Evolutionary conservation across 495 filamentous ascomycete genomes (phyloP), one percentile per base, ranked within the genome.

Genomic region (Penicillium mononematosum): DNA sequence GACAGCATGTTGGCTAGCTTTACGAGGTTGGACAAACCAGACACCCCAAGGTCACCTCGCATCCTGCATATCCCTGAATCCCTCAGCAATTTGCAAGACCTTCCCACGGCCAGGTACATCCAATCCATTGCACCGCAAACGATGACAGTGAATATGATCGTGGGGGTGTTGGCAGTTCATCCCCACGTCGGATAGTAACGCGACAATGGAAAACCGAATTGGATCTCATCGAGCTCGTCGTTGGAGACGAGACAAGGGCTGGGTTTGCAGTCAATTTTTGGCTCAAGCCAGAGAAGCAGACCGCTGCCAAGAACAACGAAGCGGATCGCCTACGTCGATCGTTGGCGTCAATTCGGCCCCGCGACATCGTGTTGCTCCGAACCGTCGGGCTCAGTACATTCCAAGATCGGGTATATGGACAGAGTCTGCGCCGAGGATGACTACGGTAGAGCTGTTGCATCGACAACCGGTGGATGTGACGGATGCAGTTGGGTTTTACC

Each of bases 211-310:
- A 72, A 55, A 68, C 60, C 24, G 71, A 72, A 44, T 78, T 86
- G 45, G 78, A 87, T 34, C 78, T 96, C 0, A 73, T 91, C 34
- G 91, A 96, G 63, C 68, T 95, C 5, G 78, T 91, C 1, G 89
- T 96, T 1, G 92, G 88, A 12, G 93, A 98, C 65, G 91, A 96
- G 53, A 94, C 91, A 2, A 83, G 79, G 48, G 85, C 88, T 12
- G 89, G 89, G 14, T 96, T 97, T 69, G 82, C 78, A 12, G 74
- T 97, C 56, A 93, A 87, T 27, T 88, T 96, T 60, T 97, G 93
- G 93, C 75, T 96, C 14, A 69, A 78, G 3, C 59, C 68, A 25
- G 60, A 25, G 53, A 56, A 54, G 20, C 51, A 58, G 49, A 29
- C 48, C 14, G 50, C 45, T 59, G 52, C 46, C 60, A 61, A 63